phyloP scores from a whole-genome alignment of 2,329 filamentous ascomycete genomes.

The Phoma sp. region DNA sequence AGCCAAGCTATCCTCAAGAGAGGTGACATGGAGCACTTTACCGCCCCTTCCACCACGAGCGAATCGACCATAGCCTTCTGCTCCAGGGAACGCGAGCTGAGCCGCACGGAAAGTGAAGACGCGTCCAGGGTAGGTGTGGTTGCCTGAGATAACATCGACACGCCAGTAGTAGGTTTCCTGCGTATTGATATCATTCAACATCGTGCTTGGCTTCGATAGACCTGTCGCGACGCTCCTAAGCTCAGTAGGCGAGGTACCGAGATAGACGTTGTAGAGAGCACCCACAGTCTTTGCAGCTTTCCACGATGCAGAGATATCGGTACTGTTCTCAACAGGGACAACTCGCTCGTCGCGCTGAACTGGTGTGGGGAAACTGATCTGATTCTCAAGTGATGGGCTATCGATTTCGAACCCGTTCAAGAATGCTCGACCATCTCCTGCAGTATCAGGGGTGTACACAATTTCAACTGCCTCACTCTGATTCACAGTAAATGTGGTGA shows the following conservation, averaged over 20 bases:
- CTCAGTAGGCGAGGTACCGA: conserved; percentile 21
- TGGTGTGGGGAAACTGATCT: conserved; percentile 38
- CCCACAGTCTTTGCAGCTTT: conserved; percentile 19
- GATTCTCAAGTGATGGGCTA: conserved; percentile 23
- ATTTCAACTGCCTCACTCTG: conserved; percentile 33
- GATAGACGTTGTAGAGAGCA: conserved; percentile 34
- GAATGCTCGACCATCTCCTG: conserved; percentile 29
- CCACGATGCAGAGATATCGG: conserved; percentile 30
- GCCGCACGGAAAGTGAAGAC: conserved; percentile 40
- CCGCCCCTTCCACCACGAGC: conserved; percentile 48
- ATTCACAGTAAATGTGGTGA: conserved; percentile 30
- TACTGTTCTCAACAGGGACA: conserved; percentile 20
- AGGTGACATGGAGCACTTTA: conserved; percentile 48
- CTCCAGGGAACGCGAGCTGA: conserved; percentile 49
- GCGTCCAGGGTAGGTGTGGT: conserved; percentile 29
- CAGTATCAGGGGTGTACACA: conserved; percentile 17
- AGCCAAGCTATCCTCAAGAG: conserved; percentile 40
- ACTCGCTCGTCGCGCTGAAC: conserved; percentile 38
- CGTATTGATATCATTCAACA: conserved; percentile 13
- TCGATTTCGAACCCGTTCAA: conserved; percentile 45
- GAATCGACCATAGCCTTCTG: conserved; percentile 47
- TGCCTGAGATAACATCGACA: conserved; percentile 34
- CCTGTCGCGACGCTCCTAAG: conserved; percentile 17
- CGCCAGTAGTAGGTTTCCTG: conserved; percentile 42
- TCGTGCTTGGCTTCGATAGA: conserved; percentile 6